Conservation (phyloP, 1,284 basidiomycete species). For the Ceratobasidium sp. region DNA sequence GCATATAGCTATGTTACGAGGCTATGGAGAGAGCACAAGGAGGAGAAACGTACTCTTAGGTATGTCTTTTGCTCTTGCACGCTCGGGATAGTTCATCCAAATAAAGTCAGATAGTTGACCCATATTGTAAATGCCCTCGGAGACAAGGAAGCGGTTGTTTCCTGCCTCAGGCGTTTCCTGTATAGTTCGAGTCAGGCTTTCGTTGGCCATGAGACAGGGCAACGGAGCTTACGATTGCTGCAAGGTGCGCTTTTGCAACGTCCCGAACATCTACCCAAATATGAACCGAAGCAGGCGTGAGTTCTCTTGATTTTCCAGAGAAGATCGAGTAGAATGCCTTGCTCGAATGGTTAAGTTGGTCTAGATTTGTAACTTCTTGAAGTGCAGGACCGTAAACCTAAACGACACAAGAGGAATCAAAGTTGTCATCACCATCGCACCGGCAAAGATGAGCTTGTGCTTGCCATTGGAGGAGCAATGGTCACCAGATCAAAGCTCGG, state of each 20-base stretch:
- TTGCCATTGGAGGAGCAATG: no score
- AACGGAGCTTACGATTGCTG: constrained; percentile 2
- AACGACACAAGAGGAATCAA: no score
- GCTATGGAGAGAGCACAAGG: no score
- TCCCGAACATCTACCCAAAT: constrained; percentile 45
- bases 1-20: background rate
- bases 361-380: constrained; percentile 54
- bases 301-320: constrained; percentile 22
- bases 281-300: background rate
- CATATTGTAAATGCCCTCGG: constrained; percentile 44
- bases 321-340: constrained; percentile 32
- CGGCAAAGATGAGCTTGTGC: constrained; percentile 20
- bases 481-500: constrained; percentile 48
- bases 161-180: constrained; percentile 41
- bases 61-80: constrained; percentile 37
- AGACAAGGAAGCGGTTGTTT: constrained; percentile 43
- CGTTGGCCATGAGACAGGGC: no score
- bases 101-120: constrained; percentile 41
- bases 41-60: constrained; percentile 25
- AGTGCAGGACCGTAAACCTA: constrained; percentile 55
- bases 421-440: no score
- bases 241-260: constrained; percentile 32
- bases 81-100: constrained; percentile 47
- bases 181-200: background rate
- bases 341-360: constrained; percentile 56